A percentile compares a stretch with the other conserved stretches of the same genome.
Evolutionary conservation across 192 early-diverging fungal genomes (phyloP).

Genomic region (Coemansia sp.): DNA sequence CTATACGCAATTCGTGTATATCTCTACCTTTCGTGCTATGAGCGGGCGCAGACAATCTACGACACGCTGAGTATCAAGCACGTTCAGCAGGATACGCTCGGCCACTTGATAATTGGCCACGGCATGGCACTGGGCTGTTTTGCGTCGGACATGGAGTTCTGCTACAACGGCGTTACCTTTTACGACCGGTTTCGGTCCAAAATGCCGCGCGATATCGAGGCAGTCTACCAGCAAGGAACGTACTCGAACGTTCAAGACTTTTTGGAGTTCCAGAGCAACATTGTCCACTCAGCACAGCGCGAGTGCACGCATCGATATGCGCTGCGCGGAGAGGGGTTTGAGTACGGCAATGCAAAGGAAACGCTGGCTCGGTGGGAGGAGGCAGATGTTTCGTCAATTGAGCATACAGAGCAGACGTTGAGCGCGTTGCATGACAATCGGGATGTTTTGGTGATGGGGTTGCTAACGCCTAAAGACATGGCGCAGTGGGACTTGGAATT

Average conservation of each 20-base stretch:
- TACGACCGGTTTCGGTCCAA: constrained; percentile 75
- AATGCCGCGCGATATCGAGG: constrained; percentile 84
- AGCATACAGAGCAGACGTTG: constrained; percentile 56
- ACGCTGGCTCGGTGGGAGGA: constrained; percentile 59
- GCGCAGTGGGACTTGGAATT: constrained; percentile 38
- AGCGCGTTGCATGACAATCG: constrained; percentile 63
- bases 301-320: constrained; percentile 65
- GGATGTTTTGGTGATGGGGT: constrained; percentile 64
- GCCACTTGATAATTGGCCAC: constrained; percentile 53
- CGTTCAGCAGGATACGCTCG: constrained; percentile 82
- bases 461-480: constrained; percentile 30
- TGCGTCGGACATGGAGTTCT: constrained; percentile 50
- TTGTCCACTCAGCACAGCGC: constrained; percentile 74
- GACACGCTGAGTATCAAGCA: constrained; percentile 84
- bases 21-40: constrained; percentile 60
- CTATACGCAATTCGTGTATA: constrained; percentile 85
- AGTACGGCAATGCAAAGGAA: constrained; percentile 52
- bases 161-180: constrained; percentile 68
- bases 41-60: constrained; percentile 62
- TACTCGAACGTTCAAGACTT: constrained; percentile 93
- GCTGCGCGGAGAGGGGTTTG: constrained; percentile 63
- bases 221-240: constrained; percentile 79
- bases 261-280: constrained; percentile 70
- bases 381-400: constrained; percentile 57
- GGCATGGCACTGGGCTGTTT: constrained; percentile 33